phyloP scores from a whole-genome alignment of 768 basidiomycete species.

The Auricularia sp. region DNA sequence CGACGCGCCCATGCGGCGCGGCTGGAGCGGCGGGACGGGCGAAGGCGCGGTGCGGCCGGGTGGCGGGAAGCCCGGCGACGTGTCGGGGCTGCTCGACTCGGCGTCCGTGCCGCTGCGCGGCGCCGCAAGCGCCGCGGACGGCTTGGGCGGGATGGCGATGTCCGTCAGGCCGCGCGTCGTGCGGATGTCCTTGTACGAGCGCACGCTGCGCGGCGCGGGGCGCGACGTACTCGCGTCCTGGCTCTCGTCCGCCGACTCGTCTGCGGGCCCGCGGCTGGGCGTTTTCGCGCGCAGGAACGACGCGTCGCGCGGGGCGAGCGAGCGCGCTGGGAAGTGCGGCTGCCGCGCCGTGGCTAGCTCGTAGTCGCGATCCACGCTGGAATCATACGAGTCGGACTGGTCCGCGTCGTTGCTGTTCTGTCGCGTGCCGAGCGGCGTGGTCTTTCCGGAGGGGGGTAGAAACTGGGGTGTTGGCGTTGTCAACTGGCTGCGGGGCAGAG shows the following conservation, averaged over 20 bases:
- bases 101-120: constrained; percentile 4
- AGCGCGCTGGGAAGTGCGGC: neutral
- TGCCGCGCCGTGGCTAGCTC: neutral
- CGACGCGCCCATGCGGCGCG: constrained; percentile 13
- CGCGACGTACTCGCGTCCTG: neutral
- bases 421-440: constrained; percentile 26
- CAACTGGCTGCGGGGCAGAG: constrained; percentile 5
- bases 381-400: neutral
- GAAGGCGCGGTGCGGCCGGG: neutral
- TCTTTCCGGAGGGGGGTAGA: neutral
- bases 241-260: neutral
- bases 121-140: constrained; percentile 18
- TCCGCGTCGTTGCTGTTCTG: constrained; percentile 8
- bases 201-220: neutral
- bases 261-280: neutral
- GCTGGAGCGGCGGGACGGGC: constrained; percentile 9
- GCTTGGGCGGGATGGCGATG: constrained; percentile 28
- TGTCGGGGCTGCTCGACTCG: neutral
- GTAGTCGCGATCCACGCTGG: neutral
- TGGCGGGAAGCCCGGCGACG: neutral
- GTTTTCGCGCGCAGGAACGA: neutral
- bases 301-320: neutral
- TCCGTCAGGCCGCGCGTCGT: constrained; percentile 25
- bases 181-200: constrained; percentile 16
- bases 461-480: constrained; percentile 6